phyloP scores from a whole-genome alignment of 2,329 filamentous ascomycete species.

The Alternaria triticina region DNA sequence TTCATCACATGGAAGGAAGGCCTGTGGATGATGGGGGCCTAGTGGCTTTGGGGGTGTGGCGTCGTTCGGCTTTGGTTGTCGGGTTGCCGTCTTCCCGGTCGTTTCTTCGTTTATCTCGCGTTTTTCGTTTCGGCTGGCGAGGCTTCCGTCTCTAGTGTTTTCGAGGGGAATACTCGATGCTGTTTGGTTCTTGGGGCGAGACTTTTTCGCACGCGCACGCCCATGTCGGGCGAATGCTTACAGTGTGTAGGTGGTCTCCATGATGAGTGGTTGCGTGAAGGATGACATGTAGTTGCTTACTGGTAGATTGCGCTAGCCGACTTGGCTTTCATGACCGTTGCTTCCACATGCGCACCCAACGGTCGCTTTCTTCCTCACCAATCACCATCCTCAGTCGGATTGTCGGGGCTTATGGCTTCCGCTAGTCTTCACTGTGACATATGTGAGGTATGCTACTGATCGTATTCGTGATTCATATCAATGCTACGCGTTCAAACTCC shows the following conservation, averaged over 20 bases:
- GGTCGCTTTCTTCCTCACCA: not conserved
- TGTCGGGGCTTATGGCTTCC: not conserved
- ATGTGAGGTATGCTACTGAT: not conserved
- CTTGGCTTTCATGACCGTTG: not conserved
- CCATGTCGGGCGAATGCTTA: not conserved
- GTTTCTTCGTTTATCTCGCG: not conserved
- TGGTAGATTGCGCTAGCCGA: not conserved
- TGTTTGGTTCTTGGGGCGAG: not conserved
- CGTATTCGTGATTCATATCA: not conserved
- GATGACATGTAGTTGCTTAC: not conserved
- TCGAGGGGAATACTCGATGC: not conserved
- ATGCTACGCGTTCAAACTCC: not conserved
- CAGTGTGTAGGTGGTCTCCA: not conserved
- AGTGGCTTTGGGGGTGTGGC: not conserved
- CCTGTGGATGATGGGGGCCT: not conserved
- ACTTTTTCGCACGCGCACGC: not conserved
- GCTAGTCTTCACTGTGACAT: not conserved
- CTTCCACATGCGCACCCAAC: not conserved
- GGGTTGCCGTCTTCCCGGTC: conserved; percentile 1
- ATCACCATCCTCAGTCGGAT: not conserved
- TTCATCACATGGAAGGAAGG: not conserved
- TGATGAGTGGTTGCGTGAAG: not conserved
- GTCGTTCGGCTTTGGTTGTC: conserved; percentile 1
- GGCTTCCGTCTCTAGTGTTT: not conserved
- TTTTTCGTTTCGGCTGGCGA: not conserved